phyloP scores from a whole-genome alignment of 352 stramenopile species.

The Aphanomyces euteiches region DNA sequence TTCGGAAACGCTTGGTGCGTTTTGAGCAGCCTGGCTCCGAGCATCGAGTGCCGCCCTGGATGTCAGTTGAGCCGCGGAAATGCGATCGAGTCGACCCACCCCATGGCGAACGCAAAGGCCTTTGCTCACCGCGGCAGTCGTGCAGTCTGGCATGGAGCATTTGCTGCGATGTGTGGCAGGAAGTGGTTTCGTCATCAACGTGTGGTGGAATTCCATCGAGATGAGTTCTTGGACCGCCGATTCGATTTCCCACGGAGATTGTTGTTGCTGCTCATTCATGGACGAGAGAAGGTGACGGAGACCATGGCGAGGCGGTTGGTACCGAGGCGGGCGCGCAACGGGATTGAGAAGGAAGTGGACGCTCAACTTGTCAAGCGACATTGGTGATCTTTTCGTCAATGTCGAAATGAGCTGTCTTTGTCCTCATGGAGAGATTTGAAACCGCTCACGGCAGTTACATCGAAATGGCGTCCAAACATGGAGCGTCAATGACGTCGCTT shows the following conservation, averaged over 20 bases:
- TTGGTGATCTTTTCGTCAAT: too few relatives aligned
- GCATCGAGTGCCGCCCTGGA: constrained; percentile 25
- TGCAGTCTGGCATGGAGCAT: constrained; percentile 6
- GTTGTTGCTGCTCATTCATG: background rate
- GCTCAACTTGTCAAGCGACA: background rate
- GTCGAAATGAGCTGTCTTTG: too few relatives aligned
- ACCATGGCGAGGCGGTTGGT: background rate
- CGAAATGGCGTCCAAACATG: too few relatives aligned
- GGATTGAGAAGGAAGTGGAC: background rate
- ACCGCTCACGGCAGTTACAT: too few relatives aligned
- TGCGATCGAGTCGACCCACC: background rate
- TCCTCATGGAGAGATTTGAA: too few relatives aligned
- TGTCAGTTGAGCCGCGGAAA: background rate
- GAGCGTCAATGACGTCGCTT: too few relatives aligned
- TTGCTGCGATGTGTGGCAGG: constrained; percentile 6
- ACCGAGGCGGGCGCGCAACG: background rate
- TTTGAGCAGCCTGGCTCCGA: constrained; percentile 20
- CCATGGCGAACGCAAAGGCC: constrained; percentile 25
- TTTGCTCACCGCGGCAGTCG: constrained; percentile 26
- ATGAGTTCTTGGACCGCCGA: constrained; percentile 26
- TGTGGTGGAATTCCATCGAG: constrained; percentile 6
- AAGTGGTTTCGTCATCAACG: background rate
- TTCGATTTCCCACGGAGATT: background rate
- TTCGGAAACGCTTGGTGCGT: constrained; percentile 20
- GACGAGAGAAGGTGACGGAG: background rate